Conservation (phyloP, 768 basidiomycete species). For the Pulveroboletus sp. region DNA sequence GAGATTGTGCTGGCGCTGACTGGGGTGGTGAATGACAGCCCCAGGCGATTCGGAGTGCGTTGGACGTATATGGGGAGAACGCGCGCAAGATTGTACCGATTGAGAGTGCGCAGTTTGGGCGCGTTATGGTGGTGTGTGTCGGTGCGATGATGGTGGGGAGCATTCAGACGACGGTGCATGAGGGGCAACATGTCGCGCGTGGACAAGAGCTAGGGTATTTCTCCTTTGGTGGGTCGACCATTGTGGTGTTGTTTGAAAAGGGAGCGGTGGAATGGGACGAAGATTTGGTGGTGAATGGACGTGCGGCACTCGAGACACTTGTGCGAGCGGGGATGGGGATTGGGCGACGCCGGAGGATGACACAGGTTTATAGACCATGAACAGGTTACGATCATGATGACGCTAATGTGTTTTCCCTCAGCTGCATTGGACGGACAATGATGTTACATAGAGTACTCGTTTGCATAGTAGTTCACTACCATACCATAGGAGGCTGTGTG, state of each 20-base stretch:
- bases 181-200: constrained; percentile 75
- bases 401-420: too few relatives aligned
- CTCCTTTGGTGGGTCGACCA: constrained; percentile 93
- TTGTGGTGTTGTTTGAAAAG: constrained; percentile 87
- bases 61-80: constrained; percentile 96
- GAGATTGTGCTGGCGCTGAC: background rate
- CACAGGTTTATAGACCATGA: constrained; percentile 2
- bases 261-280: constrained; percentile 88
- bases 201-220: constrained; percentile 95
- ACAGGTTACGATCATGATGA: too few relatives aligned
- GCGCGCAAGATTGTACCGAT: constrained; percentile 90
- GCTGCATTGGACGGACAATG: too few relatives aligned
- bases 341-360: constrained; percentile 40
- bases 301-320: constrained; percentile 83
- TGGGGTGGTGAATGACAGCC: constrained; percentile 45
- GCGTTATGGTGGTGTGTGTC: constrained; percentile 88
- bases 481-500: too few relatives aligned
- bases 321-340: constrained; percentile 88
- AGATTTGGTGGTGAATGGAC: constrained; percentile 82
- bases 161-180: constrained; percentile 82
- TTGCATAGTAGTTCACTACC: too few relatives aligned
- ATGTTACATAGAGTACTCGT: too few relatives aligned
- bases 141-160: constrained; percentile 97
- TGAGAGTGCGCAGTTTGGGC: constrained; percentile 84
- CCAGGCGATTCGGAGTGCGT: constrained; percentile 85